These are phyloP conservation scores for Apiospora kogelbergensis DNA, from an alignment of 2,329 filamentous ascomycete species.

Conservation along the genomic window DNA sequence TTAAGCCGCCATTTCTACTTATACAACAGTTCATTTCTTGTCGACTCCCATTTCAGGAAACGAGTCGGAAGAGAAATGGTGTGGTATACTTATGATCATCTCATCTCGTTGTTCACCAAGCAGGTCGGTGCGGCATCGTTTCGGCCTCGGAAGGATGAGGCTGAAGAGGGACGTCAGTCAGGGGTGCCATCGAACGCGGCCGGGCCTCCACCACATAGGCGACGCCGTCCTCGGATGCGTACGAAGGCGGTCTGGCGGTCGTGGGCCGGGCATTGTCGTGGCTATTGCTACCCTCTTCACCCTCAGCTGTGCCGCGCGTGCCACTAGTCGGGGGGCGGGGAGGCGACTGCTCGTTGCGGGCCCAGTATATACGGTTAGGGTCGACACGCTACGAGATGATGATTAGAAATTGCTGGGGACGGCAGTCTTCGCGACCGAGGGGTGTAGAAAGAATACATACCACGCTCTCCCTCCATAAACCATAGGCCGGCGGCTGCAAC, in stretches of 20 bases:
- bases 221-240: constrained; percentile 73
- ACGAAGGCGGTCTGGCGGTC: constrained; percentile 66
- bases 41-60: not conserved
- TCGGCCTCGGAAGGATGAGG: constrained; percentile 50
- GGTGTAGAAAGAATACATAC: constrained; percentile 47
- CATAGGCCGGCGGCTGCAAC: constrained; percentile 77
- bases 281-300: constrained; percentile 8
- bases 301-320: not conserved
- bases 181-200: constrained; percentile 55
- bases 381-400: constrained; percentile 61
- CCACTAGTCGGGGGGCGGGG: constrained; percentile 8
- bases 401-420: too few relatives aligned
- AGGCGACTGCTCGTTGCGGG: constrained; percentile 54
- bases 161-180: constrained; percentile 36
- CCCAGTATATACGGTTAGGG: constrained; percentile 80
- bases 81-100: not conserved
- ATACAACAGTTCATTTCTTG: not conserved
- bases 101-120: not conserved
- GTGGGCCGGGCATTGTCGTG: constrained; percentile 15
- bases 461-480: constrained; percentile 80
- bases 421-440: too few relatives aligned
- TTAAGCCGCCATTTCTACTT: not conserved
- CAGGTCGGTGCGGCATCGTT: constrained; percentile 16
- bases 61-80: not conserved
- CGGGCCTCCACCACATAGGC: constrained; percentile 69